Evolutionary conservation across 1,284 basidiomycete genomes (phyloP).

Genomic region (Sanguinoderma infundibulare): DNA sequence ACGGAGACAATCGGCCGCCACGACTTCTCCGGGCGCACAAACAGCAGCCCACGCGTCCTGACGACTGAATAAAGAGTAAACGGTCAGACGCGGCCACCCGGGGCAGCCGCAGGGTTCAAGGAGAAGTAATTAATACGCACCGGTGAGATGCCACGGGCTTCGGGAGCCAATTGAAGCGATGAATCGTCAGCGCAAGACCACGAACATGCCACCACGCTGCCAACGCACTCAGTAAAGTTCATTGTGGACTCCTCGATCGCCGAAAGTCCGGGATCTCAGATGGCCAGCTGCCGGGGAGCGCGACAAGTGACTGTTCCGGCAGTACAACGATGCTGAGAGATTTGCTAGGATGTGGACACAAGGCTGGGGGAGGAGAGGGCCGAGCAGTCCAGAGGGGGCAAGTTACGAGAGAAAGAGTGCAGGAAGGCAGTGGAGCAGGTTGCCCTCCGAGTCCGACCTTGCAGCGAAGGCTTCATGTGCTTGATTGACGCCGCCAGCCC

Average conservation of each 20-base stretch:
- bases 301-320: not conserved
- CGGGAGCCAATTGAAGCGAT: too few species aligned
- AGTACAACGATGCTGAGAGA: not conserved
- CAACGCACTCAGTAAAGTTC: slow-evolving; percentile 5
- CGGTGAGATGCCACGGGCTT: slow-evolving; percentile 25
- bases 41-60: slow-evolving; percentile 37
- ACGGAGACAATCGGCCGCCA: slow-evolving; percentile 69
- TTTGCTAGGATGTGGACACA: not conserved
- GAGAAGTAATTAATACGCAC: slow-evolving; percentile 8
- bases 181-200: not conserved
- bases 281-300: not conserved
- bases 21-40: slow-evolving; percentile 40
- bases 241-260: not conserved
- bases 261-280: not conserved
- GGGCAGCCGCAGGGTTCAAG: too few species aligned
- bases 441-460: too few species aligned
- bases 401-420: not conserved
- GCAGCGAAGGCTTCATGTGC: not conserved
- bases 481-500: not conserved
- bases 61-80: slow-evolving; percentile 28
- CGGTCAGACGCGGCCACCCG: not conserved
- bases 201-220: too few species aligned
- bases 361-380: not conserved
- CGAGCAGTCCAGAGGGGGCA: not conserved
- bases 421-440: not conserved